A percentile compares a stretch with the other conserved stretches of the same genome.
phyloP scores from a whole-genome alignment of 192 early-diverging fungal genomes.

The Funneliformis geosporum region DNA sequence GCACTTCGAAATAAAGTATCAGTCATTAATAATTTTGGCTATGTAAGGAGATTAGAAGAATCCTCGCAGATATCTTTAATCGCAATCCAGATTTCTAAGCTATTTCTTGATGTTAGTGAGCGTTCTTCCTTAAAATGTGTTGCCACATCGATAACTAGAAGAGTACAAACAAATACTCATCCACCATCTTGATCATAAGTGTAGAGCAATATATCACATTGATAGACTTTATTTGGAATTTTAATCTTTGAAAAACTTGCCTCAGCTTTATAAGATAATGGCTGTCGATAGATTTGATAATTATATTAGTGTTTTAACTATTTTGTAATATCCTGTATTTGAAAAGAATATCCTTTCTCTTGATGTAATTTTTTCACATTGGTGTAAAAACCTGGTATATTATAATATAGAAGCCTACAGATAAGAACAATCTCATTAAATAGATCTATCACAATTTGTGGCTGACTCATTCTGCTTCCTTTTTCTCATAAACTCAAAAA shows the following conservation, averaged over 20 bases:
- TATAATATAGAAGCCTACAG: too few species aligned
- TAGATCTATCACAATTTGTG: not conserved
- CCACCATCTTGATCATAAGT: too few species aligned
- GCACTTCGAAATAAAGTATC: not conserved
- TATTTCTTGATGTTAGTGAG: not conserved
- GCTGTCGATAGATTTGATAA: conserved; percentile 15
- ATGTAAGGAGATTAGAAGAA: conserved; percentile 15
- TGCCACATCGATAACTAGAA: not conserved
- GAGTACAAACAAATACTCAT: not conserved
- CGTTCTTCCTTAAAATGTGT: too few species aligned
- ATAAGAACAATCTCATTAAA: not conserved
- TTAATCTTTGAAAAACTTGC: not conserved
- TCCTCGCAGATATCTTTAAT: conserved; percentile 21
- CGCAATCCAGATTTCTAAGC: conserved; percentile 11
- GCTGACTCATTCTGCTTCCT: not conserved
- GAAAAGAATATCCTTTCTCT: conserved; percentile 18
- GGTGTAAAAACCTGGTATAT: not conserved
- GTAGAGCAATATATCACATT: too few species aligned
- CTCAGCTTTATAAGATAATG: conserved; percentile 1
- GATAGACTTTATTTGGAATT: too few species aligned
- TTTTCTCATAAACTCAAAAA: too few species aligned
- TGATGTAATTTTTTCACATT: conserved; percentile 4
- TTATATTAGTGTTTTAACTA: conserved; percentile 20
- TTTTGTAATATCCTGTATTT: conserved; percentile 3
- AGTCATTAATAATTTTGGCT: conserved; percentile 13